Percentiles rank a stretch among this genome's conserved stretches.
These are phyloP conservation scores for Chrysopogon serrulatus DNA, from an alignment of 176 grass and related monocot species.

Conservation along the genomic window DNA sequence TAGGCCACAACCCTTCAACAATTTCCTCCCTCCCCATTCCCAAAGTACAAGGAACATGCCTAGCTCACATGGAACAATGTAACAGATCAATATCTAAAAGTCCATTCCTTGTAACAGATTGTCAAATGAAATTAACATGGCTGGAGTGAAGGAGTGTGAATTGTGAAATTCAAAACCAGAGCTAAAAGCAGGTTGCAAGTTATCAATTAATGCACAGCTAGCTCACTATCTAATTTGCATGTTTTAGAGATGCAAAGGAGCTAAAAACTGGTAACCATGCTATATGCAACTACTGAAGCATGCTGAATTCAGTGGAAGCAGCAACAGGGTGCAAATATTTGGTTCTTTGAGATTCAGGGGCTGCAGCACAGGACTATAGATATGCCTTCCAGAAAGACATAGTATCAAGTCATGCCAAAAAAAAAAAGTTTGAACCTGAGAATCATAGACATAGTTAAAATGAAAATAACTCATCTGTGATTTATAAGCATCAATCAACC, in stretches of 20 bases:
- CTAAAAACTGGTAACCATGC: background rate
- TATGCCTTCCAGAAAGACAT: background rate
- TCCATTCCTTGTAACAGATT: background rate
- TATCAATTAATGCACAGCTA: background rate
- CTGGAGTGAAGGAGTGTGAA: background rate
- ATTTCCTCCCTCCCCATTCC: background rate
- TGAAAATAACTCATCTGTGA: background rate
- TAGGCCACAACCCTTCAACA: background rate
- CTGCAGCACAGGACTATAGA: background rate
- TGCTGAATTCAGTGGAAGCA: background rate
- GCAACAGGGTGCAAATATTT: background rate
- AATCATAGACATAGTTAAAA: background rate
- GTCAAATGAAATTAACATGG: background rate
- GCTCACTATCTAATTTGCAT: background rate
- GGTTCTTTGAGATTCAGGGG: background rate
- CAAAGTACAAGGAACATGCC: background rate
- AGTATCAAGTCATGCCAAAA: background rate
- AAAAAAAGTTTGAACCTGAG: background rate
- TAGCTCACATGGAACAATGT: background rate
- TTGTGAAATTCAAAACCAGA: background rate
- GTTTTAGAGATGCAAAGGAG: background rate
- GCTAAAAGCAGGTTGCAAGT: background rate
- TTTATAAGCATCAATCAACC: background rate
- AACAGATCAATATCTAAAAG: background rate
- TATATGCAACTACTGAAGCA: background rate